A percentile compares a stretch with the other conserved stretches of the same genome.
Conservation (phyloP, 345 rosid species). For the Eucalyptus sp. region DNA sequence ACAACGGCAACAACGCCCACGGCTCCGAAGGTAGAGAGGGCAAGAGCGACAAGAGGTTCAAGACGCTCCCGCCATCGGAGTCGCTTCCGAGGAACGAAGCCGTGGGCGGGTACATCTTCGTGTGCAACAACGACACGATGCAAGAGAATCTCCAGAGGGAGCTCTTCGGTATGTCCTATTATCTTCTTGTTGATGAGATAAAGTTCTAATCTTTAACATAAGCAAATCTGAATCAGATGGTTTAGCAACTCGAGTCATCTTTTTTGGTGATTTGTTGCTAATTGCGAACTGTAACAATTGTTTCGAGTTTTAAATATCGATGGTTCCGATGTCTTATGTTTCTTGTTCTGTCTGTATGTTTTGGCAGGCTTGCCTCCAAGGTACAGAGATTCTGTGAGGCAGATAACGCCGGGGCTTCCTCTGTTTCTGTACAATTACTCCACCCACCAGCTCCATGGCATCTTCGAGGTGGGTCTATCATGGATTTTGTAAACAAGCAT, state of each 20-base stretch:
- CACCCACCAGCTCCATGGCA: constrained; percentile 95
- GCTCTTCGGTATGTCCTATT: constrained; percentile 57
- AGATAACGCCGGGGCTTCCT: constrained; percentile 97
- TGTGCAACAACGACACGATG: constrained; percentile 99
- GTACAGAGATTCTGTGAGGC: constrained; percentile 89
- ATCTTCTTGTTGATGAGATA: not conserved
- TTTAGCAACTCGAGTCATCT: not conserved
- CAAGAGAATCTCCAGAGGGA: constrained; percentile 80
- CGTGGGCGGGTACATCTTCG: constrained; percentile 93
- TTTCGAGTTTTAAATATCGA: not conserved
- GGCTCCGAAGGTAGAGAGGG: constrained; percentile 22
- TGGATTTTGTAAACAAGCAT: not conserved
- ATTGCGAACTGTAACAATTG: not conserved
- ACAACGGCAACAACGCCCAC: constrained; percentile 20
- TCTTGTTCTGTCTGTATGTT: not conserved
- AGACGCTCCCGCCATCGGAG: constrained; percentile 92
- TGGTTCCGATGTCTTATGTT: not conserved
- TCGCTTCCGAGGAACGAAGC: constrained; percentile 85
- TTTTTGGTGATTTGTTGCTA: not conserved
- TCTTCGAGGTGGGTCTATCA: constrained; percentile 51
- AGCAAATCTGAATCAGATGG: not conserved
- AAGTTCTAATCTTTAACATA: not conserved
- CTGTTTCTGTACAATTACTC: constrained; percentile 98
- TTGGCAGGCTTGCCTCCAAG: constrained; percentile 79
- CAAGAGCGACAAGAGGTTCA: constrained; percentile 72